Evolutionary conservation across 1,284 basidiomycete species (phyloP), one percentile per base, ranked within the genome.

Genomic region (Heterobasidion irregulare): DNA sequence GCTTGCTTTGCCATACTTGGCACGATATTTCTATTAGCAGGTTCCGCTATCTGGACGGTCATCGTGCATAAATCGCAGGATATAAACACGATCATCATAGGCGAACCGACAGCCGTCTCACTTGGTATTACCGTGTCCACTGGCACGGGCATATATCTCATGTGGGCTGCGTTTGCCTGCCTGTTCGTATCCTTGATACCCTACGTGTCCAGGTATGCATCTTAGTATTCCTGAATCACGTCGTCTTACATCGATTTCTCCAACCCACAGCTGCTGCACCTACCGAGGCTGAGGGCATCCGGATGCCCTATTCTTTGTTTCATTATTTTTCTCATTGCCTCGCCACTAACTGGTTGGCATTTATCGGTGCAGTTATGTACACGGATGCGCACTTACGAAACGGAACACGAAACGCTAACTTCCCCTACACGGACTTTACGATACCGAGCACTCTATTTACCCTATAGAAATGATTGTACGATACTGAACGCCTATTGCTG

Each of bases 31-130:
- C 65, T 89, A 50, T 74, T 92, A 51, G 79, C 88, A 43, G 86
- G 82, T 16, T 82, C 82, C 12, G 76, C 80, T 44, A 82, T 91
- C 57, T 92, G 87, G 86, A 90, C 89, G 3, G 78, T 82, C 50
- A 75, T 89, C 52, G 76, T 92, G 47, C 79, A 82, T 62, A 86
- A 83, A 65, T 72, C 77, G 2, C 72, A 83, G 62, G 70, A 69
- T 34, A 73, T 91, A 57, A 89, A 89, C 65, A 16, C 33, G 9
- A 65, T 70, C 38, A 62, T 79, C 55, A 60, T 77, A 43, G 70
- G 84, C 44, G 69, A 72, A 2, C 64, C 69, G 18, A 64, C 71
- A 6, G 63, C 62, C 16, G 63, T 76, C n/a, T 68, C 75, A 9
- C 66, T 87, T 41, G 86, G 84, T 34, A 84, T 90, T 47, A 65